These are phyloP conservation scores for Rubus idaeus DNA, from an alignment of 306 rosid species.

Conservation along the genomic window DNA sequence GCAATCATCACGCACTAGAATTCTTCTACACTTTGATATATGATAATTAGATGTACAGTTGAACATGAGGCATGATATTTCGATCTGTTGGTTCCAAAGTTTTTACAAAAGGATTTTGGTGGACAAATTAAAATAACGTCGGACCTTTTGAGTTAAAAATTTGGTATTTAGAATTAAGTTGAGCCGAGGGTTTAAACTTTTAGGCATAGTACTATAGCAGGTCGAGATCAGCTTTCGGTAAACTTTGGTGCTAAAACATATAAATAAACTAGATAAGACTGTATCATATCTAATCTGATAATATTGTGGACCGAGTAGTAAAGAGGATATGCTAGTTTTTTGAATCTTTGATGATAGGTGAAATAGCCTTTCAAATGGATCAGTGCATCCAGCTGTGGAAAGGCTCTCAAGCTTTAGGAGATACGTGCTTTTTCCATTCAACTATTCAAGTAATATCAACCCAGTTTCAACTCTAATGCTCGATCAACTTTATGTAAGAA, in stretches of 20 bases:
- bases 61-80: not conserved
- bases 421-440: conserved; percentile 38
- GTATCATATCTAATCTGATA: not conserved
- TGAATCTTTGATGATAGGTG: conserved; percentile 41
- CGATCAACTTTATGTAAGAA: not conserved
- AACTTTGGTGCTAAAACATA: not conserved
- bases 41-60: not conserved
- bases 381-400: conserved; percentile 19
- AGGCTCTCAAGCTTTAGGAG: conserved; percentile 9
- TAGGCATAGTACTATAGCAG: not conserved
- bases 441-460: conserved; percentile 3
- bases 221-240: conserved; percentile 13
- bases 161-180: not conserved
- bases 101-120: not conserved
- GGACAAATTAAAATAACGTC: not conserved
- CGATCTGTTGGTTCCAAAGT: not conserved
- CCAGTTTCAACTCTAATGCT: not conserved
- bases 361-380: conserved; percentile 28
- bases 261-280: not conserved
- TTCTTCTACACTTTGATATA: not conserved
- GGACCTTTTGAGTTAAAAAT: not conserved
- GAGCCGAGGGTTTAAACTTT: not conserved
- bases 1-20: conserved; percentile 5
- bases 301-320: not conserved
- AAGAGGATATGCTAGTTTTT: not conserved